Conservation (phyloP, 805 yeast species). For the Wickerhamiella vanderwaltii region DNA sequence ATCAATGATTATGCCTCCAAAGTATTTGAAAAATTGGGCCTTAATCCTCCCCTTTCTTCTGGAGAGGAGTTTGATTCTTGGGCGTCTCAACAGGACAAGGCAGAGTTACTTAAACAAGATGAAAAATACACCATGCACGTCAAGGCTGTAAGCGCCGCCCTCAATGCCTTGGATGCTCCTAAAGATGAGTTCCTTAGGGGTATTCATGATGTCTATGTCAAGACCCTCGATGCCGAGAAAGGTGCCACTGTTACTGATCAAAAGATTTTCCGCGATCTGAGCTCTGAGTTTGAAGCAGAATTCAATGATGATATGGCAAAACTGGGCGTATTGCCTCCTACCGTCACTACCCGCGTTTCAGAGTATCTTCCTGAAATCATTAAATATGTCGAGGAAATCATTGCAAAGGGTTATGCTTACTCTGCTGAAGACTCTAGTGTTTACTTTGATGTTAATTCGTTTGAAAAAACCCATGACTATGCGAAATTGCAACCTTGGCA, state of each 20-base stretch:
- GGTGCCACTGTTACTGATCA: slow-evolving; percentile 80
- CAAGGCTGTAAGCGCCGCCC: slow-evolving; percentile 47
- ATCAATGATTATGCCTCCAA: slow-evolving; percentile 38
- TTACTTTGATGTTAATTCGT: slow-evolving; percentile 80
- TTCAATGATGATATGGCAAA: slow-evolving; percentile 76
- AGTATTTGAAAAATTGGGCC: slow-evolving; percentile 40
- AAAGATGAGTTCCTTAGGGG: slow-evolving; percentile 32
- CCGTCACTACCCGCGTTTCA: slow-evolving; percentile 83
- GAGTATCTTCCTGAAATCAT: slow-evolving; percentile 93
- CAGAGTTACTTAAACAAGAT: slow-evolving; percentile 38
- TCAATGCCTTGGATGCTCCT: slow-evolving; percentile 29
- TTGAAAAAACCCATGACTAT: slow-evolving; percentile 71
- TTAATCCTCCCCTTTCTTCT: slow-evolving; percentile 26
- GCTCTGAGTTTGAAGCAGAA: slow-evolving; percentile 80
- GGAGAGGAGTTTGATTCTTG: slow-evolving; percentile 38
- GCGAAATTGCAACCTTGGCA: slow-evolving; percentile 99
- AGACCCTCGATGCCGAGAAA: slow-evolving; percentile 52
- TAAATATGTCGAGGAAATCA: slow-evolving; percentile 59
- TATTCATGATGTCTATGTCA: slow-evolving; percentile 68
- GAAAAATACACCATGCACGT: slow-evolving; percentile 86
- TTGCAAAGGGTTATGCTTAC: slow-evolving; percentile 74
- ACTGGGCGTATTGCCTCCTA: slow-evolving; percentile 74
- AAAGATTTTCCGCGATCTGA: slow-evolving; percentile 63
- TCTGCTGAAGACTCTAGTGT: slow-evolving; percentile 80
- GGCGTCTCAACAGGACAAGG: slow-evolving; percentile 39